phyloP scores from a whole-genome alignment of 1,284 basidiomycete species.

The Cryptococcus floricola region DNA sequence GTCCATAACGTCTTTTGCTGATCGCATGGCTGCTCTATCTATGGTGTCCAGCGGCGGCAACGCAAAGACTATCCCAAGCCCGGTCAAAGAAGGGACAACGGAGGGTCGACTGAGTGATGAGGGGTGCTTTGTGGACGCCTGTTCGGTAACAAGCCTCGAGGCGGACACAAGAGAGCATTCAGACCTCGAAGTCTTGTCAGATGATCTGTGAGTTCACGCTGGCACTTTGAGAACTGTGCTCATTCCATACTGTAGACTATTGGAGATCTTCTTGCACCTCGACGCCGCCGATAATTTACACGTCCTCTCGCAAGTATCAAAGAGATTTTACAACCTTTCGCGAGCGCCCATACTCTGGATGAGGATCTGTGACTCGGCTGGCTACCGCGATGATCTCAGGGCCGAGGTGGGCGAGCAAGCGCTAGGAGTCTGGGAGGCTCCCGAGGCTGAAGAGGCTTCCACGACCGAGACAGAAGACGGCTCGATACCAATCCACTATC shows the following conservation, averaged over 20 bases:
- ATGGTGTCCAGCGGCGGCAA: constrained; percentile 1
- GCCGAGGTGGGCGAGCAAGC: background rate
- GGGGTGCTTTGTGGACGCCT: constrained; percentile 6
- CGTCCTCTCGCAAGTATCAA: constrained; percentile 15
- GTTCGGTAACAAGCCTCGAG: background rate
- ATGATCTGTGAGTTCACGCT: constrained; percentile 34
- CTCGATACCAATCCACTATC: constrained; percentile 33
- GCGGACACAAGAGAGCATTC: background rate
- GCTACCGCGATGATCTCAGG: constrained; percentile 14
- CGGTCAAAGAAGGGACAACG: background rate
- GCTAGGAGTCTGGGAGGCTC: constrained; percentile 10
- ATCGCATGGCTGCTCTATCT: constrained; percentile 7
- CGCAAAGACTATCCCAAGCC: background rate
- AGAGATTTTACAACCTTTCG: constrained; percentile 22
- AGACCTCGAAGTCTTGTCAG: constrained; percentile 23
- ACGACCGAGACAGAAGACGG: background rate
- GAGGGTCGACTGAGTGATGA: background rate
- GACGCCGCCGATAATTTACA: constrained; percentile 17
- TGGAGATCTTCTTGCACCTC: constrained; percentile 28
- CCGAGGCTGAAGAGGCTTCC: constrained; percentile 11
- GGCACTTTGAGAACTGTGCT: background rate
- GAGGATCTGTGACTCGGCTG: constrained; percentile 12
- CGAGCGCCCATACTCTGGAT: constrained; percentile 32
- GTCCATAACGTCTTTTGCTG: constrained; percentile 5
- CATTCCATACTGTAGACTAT: constrained; percentile 15